phyloP scores from a whole-genome alignment of 1,139 yeast species.

The Pneumocystis sp. region DNA sequence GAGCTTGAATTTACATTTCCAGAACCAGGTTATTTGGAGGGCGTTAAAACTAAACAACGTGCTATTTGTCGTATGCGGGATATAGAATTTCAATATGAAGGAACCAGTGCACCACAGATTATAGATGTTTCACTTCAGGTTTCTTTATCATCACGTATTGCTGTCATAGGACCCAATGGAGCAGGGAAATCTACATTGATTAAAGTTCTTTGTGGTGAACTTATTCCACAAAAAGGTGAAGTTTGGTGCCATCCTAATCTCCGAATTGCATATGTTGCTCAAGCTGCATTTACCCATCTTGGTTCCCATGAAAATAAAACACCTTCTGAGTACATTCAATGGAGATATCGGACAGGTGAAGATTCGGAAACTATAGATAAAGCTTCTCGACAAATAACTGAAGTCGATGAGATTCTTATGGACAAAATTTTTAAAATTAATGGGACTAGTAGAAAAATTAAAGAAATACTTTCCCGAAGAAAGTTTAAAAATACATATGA shows the following conservation, averaged over 20 bases:
- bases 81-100: slow-evolving; percentile 83
- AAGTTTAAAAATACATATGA: slow-evolving; percentile 99
- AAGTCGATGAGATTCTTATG: slow-evolving; percentile 94
- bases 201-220: slow-evolving; percentile 90
- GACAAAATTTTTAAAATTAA: slow-evolving; percentile 98
- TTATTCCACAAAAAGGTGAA: slow-evolving; percentile 94
- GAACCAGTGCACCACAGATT: slow-evolving; percentile 72
- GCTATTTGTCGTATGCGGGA: slow-evolving; percentile 83
- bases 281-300: slow-evolving; percentile 98
- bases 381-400: slow-evolving; percentile 97
- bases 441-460: slow-evolving; percentile 95
- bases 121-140: slow-evolving; percentile 69
- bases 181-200: slow-evolving; percentile 98
- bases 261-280: slow-evolving; percentile 99
- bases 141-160: slow-evolving; percentile 92
- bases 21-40: slow-evolving; percentile 90
- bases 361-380: slow-evolving; percentile 99
- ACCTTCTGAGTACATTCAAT: slow-evolving; percentile 98
- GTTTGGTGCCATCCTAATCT: slow-evolving; percentile 98
- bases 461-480: slow-evolving; percentile 92
- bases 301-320: slow-evolving; percentile 98
- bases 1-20: slow-evolving; percentile 97
- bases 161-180: slow-evolving; percentile 99
- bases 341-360: slow-evolving; percentile 99
- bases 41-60: slow-evolving; percentile 88